Evolutionary conservation across 352 stramenopile species (phyloP).

Genomic region (Phytophthora agathidicida): DNA sequence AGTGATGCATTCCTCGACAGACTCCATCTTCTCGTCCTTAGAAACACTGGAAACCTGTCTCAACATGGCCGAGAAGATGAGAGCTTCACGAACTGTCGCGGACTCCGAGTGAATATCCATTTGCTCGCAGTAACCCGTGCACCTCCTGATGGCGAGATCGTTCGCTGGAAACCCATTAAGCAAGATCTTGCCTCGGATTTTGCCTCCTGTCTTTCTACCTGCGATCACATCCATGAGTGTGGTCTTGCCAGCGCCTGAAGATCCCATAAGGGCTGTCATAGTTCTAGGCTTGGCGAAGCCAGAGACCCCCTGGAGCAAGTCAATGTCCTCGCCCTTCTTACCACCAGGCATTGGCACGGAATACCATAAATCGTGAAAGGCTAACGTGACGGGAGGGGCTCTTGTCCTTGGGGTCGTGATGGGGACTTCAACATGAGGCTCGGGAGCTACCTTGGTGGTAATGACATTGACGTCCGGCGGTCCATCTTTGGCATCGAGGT

Average conservation of each 20-base stretch:
- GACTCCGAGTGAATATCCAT: slow-evolving; percentile 92
- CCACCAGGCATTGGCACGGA: slow-evolving; percentile 53
- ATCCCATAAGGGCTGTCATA: slow-evolving; percentile 80
- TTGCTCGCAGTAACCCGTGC: slow-evolving; percentile 76
- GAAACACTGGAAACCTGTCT: slow-evolving; percentile 48
- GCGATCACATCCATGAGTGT: slow-evolving; percentile 96
- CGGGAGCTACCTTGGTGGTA: slow-evolving; percentile 17
- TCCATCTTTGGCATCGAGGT: slow-evolving; percentile 36
- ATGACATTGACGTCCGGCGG: slow-evolving; percentile 5
- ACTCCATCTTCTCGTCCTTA: slow-evolving; percentile 43
- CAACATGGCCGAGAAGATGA: slow-evolving; percentile 90
- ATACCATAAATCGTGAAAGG: slow-evolving; percentile 65
- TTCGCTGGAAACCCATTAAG: slow-evolving; percentile 56
- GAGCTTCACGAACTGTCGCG: slow-evolving; percentile 88
- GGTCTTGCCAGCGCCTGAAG: slow-evolving; percentile 89
- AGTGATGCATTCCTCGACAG: slow-evolving; percentile 61
- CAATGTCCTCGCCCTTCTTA: slow-evolving; percentile 51
- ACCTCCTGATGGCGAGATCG: slow-evolving; percentile 52
- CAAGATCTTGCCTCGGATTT: slow-evolving; percentile 71
- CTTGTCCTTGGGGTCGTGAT: slow-evolving; percentile 22
- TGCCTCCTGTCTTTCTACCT: slow-evolving; percentile 89
- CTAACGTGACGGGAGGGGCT: slow-evolving; percentile 44
- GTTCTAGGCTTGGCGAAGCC: slow-evolving; percentile 64
- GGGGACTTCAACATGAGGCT: slow-evolving; percentile 19
- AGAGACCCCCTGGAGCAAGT: slow-evolving; percentile 84